phyloP scores from a whole-genome alignment of 768 basidiomycete genomes.

The Tricholoma sp. region DNA sequence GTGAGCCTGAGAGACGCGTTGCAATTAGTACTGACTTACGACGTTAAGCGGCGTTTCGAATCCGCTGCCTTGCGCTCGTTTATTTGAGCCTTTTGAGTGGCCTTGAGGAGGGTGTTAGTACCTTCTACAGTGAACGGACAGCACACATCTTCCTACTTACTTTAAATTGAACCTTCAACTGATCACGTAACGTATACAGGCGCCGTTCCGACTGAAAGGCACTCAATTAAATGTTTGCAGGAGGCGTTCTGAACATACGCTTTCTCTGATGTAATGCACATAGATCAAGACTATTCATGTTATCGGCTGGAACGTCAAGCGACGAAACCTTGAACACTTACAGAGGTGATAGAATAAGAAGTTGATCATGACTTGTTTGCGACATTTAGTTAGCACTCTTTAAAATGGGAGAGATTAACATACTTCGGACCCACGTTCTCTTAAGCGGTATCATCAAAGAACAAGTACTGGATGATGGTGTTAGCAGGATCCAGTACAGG shows the following conservation, averaged over 20 bases:
- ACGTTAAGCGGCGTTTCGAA: constrained; percentile 57
- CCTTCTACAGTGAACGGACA: constrained; percentile 23
- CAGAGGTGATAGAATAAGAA: constrained; percentile 74
- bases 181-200: constrained; percentile 63
- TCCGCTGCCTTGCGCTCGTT: constrained; percentile 59
- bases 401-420: constrained; percentile 7
- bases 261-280: constrained; percentile 63
- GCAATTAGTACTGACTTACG: constrained; percentile 31
- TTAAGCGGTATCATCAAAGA: constrained; percentile 34
- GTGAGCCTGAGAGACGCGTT: constrained; percentile 1
- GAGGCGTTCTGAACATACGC: constrained; percentile 29
- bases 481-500: neutral
- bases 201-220: constrained; percentile 57
- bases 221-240: neutral
- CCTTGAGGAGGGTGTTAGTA: constrained; percentile 19
- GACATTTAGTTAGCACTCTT: neutral
- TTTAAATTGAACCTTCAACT: constrained; percentile 70
- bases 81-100: constrained; percentile 72
- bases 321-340: constrained; percentile 18
- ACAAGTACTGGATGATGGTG: constrained; percentile 24
- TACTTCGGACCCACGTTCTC: constrained; percentile 31
- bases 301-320: constrained; percentile 9
- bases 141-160: constrained; percentile 36
- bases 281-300: constrained; percentile 61
- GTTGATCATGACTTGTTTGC: constrained; percentile 56